Evolutionary conservation across 148 eudicot species (phyloP), one percentile per base, ranked within the genome.

Genomic region (Arctostaphylos glauca): DNA sequence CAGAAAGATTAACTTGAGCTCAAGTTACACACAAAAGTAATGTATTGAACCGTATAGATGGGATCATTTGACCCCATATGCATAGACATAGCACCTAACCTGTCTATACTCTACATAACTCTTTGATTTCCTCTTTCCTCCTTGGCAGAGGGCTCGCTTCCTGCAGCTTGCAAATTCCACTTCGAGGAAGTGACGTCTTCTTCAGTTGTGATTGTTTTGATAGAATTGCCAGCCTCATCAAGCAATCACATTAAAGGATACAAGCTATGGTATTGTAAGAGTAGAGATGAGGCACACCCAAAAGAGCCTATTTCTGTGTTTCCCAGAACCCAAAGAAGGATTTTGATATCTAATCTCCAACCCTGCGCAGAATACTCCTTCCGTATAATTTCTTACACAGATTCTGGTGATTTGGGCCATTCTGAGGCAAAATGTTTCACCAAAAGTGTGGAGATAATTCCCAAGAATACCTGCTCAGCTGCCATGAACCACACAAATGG

Each of bases 341-440:
- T 94, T 58, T 80, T 88, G 81, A 88, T 96, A 73, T 87, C 89
- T 38, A 86, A 86, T 78, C 89, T 96, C 83, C 91, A 86, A 81
- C 94, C 97, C 9, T 96, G 94, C 92, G 94, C 98, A 0, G 94
- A 94, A 83, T 96, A 96, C 89, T 88, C 94, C 31, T 91, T 96
- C 81, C 86, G 93, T 80, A 83, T 94, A 81, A 82, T 91, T 68
- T 92, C 98, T 5, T 93, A 89, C 74, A 88, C 92, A 2, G 94
- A 96, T 25, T 54, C 82, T 49, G 95, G 95, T 82, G 95, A 96
- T 80, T 84, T 94, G 82, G 97, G 98, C 23, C 97, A 93, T 87
- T 96, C 99, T 12, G 99, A 94, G 84, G 93, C 94, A 0, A 94
- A 87, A 82, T 94, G 94, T 89, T 91, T 88, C 83, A 96, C 98